Base-by-base conservation (phyloP, 257 asterid genomes). In the Fraxinus quadrangulata region DNA sequence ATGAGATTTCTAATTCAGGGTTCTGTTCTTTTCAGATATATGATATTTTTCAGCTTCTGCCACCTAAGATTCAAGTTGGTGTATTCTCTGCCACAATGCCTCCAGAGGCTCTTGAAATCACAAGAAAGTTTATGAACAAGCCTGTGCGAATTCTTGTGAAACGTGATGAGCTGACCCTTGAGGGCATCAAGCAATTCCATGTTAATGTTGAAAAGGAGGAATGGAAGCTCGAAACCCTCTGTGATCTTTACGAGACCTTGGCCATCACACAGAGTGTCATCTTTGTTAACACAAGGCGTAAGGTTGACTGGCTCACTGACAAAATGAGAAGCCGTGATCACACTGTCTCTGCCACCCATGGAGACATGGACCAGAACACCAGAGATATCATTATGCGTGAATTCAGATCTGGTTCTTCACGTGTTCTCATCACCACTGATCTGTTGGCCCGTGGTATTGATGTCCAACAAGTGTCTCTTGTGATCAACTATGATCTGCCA, bases 361-460 rank as follows among this genome's bases (percentile, higher is more conserved):
- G 90, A 49, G 90, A 88, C 85, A 88, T 88, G 92, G 92, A 88
- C 83, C 92, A 88, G 80, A 88, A 86, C 70, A 86, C 92, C 0
- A 78, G 92, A 74, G 92, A 88, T 30, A 84, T 88, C 49, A 88
- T 88, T 63, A 88, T 88, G 92, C 81, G 92, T 8, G 92, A 88
- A 68, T 88, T 88, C 83, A 65, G 92, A 30, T 86, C 92, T 2
- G 92, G 92, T 0, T 88, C 91, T 17, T 88, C 92, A 42, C 84
- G 92, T 3, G 90, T 86, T 33, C 89, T 88, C 79, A 88, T 88
- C 77, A 88, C 92, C 42, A 88, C 92, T 0, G 91, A 89, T 73
- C 86, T 89, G 49, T 78, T 89, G 80, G 92, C 92, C 67, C 91
- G 92, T 74, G 92, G 92, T 67, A 89, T 89, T 36, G 92, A 89